Conservation (phyloP, 108 stramenopile genomes). For the Discostella pseudostelligera region DNA sequence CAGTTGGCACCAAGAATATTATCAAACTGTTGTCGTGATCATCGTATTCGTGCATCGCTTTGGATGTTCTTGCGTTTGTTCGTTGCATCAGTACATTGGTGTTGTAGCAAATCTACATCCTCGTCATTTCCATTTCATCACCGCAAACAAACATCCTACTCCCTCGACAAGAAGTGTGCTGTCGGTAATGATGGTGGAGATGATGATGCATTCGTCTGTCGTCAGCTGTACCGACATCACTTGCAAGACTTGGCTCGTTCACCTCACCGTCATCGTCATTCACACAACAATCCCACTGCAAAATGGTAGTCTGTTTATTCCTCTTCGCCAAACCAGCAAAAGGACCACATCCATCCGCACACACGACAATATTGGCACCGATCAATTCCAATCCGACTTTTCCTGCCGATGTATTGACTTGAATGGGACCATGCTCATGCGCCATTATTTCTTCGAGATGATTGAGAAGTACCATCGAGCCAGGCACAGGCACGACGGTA, state of each 20-base stretch:
- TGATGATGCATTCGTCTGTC: too few relatives aligned
- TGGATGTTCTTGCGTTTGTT: slow-evolving; percentile 7
- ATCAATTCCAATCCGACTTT: slow-evolving; percentile 73
- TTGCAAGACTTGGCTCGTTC: too few relatives aligned
- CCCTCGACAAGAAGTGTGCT: too few relatives aligned
- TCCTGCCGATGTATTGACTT: slow-evolving; percentile 22
- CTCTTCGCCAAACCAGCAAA: slow-evolving; percentile 68
- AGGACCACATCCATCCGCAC: slow-evolving; percentile 76
- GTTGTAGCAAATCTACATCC: too few relatives aligned
- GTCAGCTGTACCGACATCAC: too few relatives aligned
- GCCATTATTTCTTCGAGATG: slow-evolving; percentile 65
- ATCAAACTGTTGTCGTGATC: slow-evolving; percentile 41
- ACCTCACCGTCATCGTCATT: neutral
- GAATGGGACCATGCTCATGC: slow-evolving; percentile 6
- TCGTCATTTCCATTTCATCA: too few relatives aligned
- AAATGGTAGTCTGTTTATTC: slow-evolving; percentile 51
- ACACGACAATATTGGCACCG: slow-evolving; percentile 64
- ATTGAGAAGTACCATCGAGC: slow-evolving; percentile 79
- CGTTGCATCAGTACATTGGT: too few relatives aligned
- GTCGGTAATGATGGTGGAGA: too few relatives aligned
- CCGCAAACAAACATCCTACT: too few relatives aligned
- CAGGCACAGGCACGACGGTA: slow-evolving; percentile 90
- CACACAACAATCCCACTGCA: slow-evolving; percentile 9
- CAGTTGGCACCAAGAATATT: slow-evolving; percentile 83
- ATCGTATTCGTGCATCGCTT: neutral